phyloP scores from a whole-genome alignment of 306 rosid species.

The Glycine tomentella region DNA sequence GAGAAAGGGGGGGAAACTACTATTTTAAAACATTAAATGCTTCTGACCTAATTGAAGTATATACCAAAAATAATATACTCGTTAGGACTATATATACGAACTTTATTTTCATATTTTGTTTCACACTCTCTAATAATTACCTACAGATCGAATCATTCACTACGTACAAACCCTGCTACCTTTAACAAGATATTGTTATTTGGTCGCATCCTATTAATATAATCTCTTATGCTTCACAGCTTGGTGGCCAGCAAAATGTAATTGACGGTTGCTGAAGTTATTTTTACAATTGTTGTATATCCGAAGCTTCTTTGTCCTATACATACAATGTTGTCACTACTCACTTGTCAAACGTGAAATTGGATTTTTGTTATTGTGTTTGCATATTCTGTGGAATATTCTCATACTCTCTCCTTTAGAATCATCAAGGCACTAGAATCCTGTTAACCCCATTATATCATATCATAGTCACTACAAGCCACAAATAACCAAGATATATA shows the following conservation, averaged over 20 bases:
- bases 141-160: not conserved
- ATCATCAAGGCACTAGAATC: conserved; percentile 27
- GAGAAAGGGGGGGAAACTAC: not conserved
- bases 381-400: conserved; percentile 48
- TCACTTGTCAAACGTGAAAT: not conserved
- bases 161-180: not conserved
- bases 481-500: not conserved
- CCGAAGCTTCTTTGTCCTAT: too few species aligned
- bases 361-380: not conserved
- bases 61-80: not conserved
- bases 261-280: conserved; percentile 10
- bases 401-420: conserved; percentile 29
- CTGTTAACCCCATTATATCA: not conserved
- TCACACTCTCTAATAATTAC: not conserved
- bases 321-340: too few species aligned
- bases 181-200: not conserved
- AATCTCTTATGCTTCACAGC: not conserved
- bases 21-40: not conserved
- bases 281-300: not conserved
- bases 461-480: not conserved
- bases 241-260: conserved; percentile 22
- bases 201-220: not conserved
- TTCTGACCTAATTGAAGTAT: conserved; percentile 8
- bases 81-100: not conserved
- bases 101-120: not conserved